Conservation (phyloP, 345 rosid genomes). For the Aquilaria malaccensis region DNA sequence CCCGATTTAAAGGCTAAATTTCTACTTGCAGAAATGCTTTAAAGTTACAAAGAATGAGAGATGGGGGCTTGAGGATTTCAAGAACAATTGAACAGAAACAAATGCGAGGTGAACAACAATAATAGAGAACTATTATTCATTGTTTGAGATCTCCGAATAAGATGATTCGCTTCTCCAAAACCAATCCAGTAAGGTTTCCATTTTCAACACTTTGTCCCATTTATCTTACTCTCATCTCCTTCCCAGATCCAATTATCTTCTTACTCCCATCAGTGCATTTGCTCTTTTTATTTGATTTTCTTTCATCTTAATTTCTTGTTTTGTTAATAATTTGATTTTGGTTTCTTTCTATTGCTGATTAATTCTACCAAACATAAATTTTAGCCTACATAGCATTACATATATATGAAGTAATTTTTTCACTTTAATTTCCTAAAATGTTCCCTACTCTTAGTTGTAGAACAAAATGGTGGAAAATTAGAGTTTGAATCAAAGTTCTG, state of each 20-base stretch:
- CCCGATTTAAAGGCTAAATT: no score
- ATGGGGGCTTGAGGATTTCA: background rate
- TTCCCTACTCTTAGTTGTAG: conserved; percentile 11
- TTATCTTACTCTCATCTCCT: conserved; percentile 69
- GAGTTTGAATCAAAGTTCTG: conserved; percentile 14
- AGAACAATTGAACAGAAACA: no score
- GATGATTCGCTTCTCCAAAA: conserved; percentile 51
- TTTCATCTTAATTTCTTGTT: background rate
- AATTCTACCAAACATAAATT: background rate
- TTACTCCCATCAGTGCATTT: conserved; percentile 30
- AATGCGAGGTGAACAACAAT: background rate
- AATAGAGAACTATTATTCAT: conserved; percentile 57
- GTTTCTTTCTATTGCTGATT: background rate
- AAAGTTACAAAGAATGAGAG: background rate
- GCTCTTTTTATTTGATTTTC: background rate
- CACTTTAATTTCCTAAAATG: background rate
- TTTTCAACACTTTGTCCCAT: conserved; percentile 12
- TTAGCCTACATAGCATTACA: no score
- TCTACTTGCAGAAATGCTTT: no score
- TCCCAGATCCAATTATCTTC: conserved; percentile 35
- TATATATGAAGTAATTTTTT: background rate
- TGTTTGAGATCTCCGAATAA: conserved; percentile 57
- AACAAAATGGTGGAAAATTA: conserved; percentile 15
- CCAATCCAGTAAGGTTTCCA: conserved; percentile 20
- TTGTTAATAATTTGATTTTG: background rate